Evolutionary conservation across 371 early-diverging fungal genomes (phyloP), one percentile per base, ranked within the genome.

Genomic region (Mycotypha africana): DNA sequence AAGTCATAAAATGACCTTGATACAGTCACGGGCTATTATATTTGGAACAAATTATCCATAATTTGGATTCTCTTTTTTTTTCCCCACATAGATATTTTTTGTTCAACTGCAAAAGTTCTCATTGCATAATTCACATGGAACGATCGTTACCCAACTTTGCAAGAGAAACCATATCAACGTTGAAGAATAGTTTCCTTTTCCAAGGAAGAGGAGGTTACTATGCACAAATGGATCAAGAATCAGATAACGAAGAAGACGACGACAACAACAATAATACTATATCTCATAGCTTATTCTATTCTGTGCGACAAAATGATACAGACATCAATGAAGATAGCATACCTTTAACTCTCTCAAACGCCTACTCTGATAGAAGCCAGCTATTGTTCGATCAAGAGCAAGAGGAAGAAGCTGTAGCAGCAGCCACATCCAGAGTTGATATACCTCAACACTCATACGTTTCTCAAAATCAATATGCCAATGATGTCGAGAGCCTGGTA

Each of bases 301-400:
- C 70, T 2, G 38, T 62, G n/a, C 65, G 58, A 16, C 66, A 63
- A 43, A 54, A 42, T 9, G 39, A 58, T 12, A 58, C 62, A 30
- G 71, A 70, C 23, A 67, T 63, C 44, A 42, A 58, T 12, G 60
- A 62, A 30, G 71, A 70, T 26, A 67, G 66, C 44, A 68, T 72
- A 47, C 73, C 73, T 3, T 36, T 72, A 28, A 67, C 65, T 8
- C 47, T 65, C 6, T 72, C 73, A 2, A 59, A 65, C 35, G 62
- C 61, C 10, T 72, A 65, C 47, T 72, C 68, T 14, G 68, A 72
- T 15, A 56, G 65, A 56, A 72, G 73, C 42, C 66, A 72, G 23
- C 59, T 72, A 22, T 34, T 63, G 36, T 67, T 67, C 53, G 60
- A 61, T 14, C 61, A 65, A 37, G 51, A 56, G 34, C 47, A 57